phyloP scores from a whole-genome alignment of 2,329 filamentous ascomycete species.

The Neopestalotiopsis rosae region DNA sequence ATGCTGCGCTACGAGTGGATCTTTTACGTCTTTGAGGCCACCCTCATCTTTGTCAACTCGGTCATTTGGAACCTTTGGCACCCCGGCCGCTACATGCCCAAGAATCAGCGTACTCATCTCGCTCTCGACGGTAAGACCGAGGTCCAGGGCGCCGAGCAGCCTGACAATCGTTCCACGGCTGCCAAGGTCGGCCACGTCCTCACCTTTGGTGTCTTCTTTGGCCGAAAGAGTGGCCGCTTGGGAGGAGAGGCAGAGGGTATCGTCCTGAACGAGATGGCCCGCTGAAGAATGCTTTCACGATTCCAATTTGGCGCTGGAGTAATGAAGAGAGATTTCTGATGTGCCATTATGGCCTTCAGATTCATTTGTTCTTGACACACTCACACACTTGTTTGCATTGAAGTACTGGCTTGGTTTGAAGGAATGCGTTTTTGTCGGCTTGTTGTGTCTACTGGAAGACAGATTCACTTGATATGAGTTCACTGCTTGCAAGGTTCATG shows the following conservation, averaged over 20 bases:
- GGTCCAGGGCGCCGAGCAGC: slow-evolving; percentile 28
- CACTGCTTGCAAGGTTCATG: too few species aligned
- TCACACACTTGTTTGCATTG: too few species aligned
- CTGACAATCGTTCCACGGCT: not conserved
- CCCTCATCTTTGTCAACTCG: slow-evolving; percentile 45
- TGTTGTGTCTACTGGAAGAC: too few species aligned
- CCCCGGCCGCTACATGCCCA: slow-evolving; percentile 44
- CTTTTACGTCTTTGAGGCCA: slow-evolving; percentile 51
- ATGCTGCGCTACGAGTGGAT: slow-evolving; percentile 49
- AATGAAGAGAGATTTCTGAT: too few species aligned
- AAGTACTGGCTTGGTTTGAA: too few species aligned
- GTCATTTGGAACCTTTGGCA: slow-evolving; percentile 44
- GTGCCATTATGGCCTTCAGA: too few species aligned
- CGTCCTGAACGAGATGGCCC: not conserved
- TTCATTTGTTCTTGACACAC: too few species aligned
- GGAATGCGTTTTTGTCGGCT: too few species aligned
- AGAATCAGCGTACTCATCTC: slow-evolving; percentile 42
- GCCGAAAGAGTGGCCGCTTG: not conserved
- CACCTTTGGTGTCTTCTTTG: not conserved
- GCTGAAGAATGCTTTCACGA: not conserved
- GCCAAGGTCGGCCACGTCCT: not conserved
- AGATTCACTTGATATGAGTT: too few species aligned
- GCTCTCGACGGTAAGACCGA: slow-evolving; percentile 43
- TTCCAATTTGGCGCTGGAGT: too few species aligned
- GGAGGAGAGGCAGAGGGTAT: not conserved